phyloP scores from a whole-genome alignment of 2,329 filamentous ascomycete species.

The Cladosporium sp. region DNA sequence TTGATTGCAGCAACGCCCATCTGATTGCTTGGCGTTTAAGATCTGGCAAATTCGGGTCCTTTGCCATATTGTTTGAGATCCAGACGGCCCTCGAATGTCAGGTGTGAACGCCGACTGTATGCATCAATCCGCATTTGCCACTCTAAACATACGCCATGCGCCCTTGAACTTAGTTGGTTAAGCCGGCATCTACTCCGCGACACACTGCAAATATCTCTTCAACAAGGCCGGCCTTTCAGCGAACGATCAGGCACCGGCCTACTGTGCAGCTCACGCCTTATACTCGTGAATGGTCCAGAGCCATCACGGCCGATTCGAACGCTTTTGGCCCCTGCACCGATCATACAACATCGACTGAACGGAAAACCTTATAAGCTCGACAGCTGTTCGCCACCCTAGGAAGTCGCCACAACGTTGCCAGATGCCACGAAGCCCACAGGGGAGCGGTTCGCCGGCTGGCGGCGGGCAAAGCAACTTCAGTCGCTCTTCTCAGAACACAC shows the following conservation, averaged over 20 bases:
- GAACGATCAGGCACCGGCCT: not conserved
- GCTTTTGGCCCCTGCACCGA: not conserved
- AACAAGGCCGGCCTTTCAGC: not conserved
- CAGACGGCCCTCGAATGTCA: conserved; percentile 1
- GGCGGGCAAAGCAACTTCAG: conserved; percentile 9
- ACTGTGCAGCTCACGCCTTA: conserved; percentile 1
- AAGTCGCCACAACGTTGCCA: not conserved
- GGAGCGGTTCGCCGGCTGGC: not conserved
- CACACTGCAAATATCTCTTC: conserved; percentile 3
- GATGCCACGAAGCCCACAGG: conserved; percentile 6
- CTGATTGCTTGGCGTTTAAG: conserved; percentile 10
- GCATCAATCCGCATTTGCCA: conserved; percentile 6
- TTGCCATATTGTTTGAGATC: not conserved
- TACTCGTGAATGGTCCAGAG: not conserved
- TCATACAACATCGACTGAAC: not conserved
- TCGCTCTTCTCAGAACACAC: conserved; percentile 18
- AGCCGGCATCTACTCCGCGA: conserved; percentile 10
- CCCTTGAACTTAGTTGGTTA: conserved; percentile 7
- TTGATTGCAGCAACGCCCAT: conserved; percentile 11
- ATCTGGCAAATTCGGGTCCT: conserved; percentile 4
- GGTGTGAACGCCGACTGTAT: conserved; percentile 1
- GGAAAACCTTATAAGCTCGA: not conserved
- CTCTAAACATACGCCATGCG: conserved; percentile 3
- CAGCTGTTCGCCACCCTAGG: conserved; percentile 5
- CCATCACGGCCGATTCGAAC: not conserved